phyloP scores from a whole-genome alignment of 208 protist species.

The Trypanosoma mega region DNA sequence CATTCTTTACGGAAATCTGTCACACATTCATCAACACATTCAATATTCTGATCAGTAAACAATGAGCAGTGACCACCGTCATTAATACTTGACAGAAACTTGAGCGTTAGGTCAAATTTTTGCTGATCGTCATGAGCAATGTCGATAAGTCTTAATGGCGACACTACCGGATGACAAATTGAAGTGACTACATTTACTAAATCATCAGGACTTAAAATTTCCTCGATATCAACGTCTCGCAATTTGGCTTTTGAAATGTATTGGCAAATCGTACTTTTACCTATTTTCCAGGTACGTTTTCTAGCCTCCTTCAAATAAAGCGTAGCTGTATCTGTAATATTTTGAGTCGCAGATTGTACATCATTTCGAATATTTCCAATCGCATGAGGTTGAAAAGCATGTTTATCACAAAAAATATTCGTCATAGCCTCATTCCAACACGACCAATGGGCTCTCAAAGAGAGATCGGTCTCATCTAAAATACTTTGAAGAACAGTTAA shows the following conservation, averaged over 20 bases:
- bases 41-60: constrained; percentile 30
- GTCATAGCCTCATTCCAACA: constrained; percentile 58
- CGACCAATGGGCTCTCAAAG: constrained; percentile 64
- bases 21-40: constrained; percentile 2
- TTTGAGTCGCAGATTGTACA: constrained; percentile 40
- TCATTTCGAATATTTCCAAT: constrained; percentile 31
- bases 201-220: constrained; percentile 3
- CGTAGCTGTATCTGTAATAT: constrained; percentile 83
- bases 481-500: constrained; percentile 52
- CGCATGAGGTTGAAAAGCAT: constrained; percentile 31
- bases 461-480: constrained; percentile 47
- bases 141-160: constrained; percentile 62
- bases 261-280: constrained; percentile 44
- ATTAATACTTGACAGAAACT: constrained; percentile 64
- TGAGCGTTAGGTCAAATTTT: constrained; percentile 49
- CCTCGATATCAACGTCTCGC: constrained; percentile 19
- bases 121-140: constrained; percentile 62
- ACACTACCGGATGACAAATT: constrained; percentile 45
- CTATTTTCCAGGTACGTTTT: constrained; percentile 55
- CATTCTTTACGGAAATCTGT: constrained; percentile 29
- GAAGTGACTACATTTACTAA: constrained; percentile 16
- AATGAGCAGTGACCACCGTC: constrained; percentile 85
- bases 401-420: constrained; percentile 64
- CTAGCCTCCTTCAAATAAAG: constrained; percentile 53
- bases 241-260: constrained; percentile 39